A percentile compares a stretch with the other conserved stretches of the same genome.
Conservation (phyloP, 108 stramenopile species). For the Nitzschia putrida region DNA sequence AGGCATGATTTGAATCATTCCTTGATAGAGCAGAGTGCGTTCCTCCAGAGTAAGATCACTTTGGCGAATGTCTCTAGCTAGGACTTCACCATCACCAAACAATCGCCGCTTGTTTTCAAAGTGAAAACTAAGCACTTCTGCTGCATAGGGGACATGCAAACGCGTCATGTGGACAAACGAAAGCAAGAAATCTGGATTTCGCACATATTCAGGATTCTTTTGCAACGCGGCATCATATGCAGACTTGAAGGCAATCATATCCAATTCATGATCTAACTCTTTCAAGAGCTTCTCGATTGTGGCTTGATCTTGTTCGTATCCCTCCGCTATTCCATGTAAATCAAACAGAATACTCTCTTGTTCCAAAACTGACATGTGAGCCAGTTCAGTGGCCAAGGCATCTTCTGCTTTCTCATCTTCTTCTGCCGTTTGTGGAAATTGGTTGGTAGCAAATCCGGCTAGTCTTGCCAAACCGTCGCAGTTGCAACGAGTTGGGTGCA, state of each 20-base stretch:
- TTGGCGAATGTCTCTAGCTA: not conserved
- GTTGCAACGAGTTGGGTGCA: not conserved
- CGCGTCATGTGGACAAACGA: conserved; percentile 2
- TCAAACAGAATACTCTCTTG: conserved; percentile 10
- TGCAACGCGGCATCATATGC: conserved; percentile 17
- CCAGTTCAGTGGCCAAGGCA: not conserved
- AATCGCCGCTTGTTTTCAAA: conserved; percentile 1
- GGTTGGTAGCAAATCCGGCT: not conserved
- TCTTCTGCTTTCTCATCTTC: not conserved
- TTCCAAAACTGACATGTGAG: not conserved
- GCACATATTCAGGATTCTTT: conserved; percentile 7
- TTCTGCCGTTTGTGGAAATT: conserved; percentile 2
- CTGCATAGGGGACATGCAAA: conserved; percentile 2
- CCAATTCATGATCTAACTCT: conserved; percentile 9
- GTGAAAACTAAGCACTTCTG: not conserved
- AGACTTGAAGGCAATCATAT: conserved; percentile 5
- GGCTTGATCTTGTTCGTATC: not conserved
- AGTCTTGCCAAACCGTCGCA: not conserved
- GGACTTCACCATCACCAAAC: conserved; percentile 8
- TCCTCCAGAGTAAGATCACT: not conserved
- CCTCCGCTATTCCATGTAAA: not conserved
- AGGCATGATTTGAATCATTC: not conserved
- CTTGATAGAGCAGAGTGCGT: not conserved
- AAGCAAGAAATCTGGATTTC: not conserved
- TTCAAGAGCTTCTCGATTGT: not conserved